Base-by-base conservation (phyloP, 2,329 filamentous ascomycete species). In the Zelopaecilomyces penicillatus region DNA sequence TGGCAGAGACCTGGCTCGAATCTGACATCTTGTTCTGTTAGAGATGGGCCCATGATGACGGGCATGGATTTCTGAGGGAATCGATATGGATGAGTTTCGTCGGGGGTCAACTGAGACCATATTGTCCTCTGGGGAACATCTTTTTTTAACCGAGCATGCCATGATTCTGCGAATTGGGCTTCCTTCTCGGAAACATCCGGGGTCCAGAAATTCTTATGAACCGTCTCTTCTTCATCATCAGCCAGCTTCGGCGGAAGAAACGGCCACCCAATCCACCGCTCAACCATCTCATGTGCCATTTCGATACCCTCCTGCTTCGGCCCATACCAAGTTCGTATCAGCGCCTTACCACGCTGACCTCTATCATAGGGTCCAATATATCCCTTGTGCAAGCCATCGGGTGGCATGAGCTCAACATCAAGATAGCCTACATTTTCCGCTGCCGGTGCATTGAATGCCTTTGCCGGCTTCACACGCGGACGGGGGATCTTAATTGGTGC, bases 311-410 rank as follows among this genome's bases (percentile, higher is more conserved):
- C 53, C 29, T 56, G 54, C 27, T 63, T 61, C 0, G 68, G 64
- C 1, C 70, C 69, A 50, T 70, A 74, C 62, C 70, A 66, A 30
- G 63, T 57, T 28, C 64, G 60, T 7, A 70, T 49, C 5, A 66
- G 57, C 2, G 58, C 52, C 5, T 60, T 57, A 12, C 61, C 59
- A 33, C 63, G 61, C 10, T 62, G 53, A 2, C 55, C 50, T 5
- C 62, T 54, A 30, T 65, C 60, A 42, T 65, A 67, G 1, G 62
- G 60, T 6, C 65, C 65, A 42, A 60, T 53, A 49, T 66, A 64
- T 36, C 56, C 58, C 43, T 59, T 60, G 41, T 58, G 54, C 33
- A 60, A 54, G 2, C 56, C 60, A 37, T 65, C 62, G 11, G 54
- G 52, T 0, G 61, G 59, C 5, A 65, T 54, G 38, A 62, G 57